These are phyloP conservation scores for Talaromyces sp. DNA, from an alignment of 2,329 filamentous ascomycete species.

Conservation along the genomic window DNA sequence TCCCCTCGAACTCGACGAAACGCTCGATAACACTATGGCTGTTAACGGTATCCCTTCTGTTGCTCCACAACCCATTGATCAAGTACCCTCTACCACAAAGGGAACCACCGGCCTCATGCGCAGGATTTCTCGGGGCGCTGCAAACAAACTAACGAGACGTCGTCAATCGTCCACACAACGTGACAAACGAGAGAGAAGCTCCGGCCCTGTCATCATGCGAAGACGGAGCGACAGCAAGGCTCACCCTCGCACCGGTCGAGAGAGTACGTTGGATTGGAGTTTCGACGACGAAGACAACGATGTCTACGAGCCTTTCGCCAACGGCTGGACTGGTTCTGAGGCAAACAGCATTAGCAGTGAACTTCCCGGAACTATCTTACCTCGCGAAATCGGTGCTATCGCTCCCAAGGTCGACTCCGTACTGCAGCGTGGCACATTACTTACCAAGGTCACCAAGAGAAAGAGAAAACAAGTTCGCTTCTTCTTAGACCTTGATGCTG, in stretches of 20 bases:
- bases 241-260: slow-evolving; percentile 55
- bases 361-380: slow-evolving; percentile 27
- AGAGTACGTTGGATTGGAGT: slow-evolving; percentile 46
- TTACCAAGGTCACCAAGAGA: slow-evolving; percentile 85
- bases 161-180: slow-evolving; percentile 74
- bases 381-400: slow-evolving; percentile 37
- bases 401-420: slow-evolving; percentile 72
- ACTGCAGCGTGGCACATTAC: slow-evolving; percentile 71
- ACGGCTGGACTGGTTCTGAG: slow-evolving; percentile 41
- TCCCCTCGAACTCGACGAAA: slow-evolving; percentile 69
- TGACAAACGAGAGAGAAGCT: slow-evolving; percentile 78
- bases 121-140: slow-evolving; percentile 76
- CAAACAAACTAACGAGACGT: slow-evolving; percentile 64
- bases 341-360: slow-evolving; percentile 40
- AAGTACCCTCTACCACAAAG: slow-evolving; percentile 40
- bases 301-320: slow-evolving; percentile 32
- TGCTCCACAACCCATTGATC: slow-evolving; percentile 37
- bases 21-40: slow-evolving; percentile 50
- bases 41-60: slow-evolving; percentile 20
- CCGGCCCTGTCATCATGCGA: slow-evolving; percentile 82
- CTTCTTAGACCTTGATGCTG: slow-evolving; percentile 75
- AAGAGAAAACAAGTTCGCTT: slow-evolving; percentile 69
- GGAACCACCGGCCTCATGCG: slow-evolving; percentile 68
- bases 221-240: slow-evolving; percentile 86
- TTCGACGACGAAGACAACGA: slow-evolving; percentile 58